Base-by-base conservation (phyloP, 176 grass and related monocot genomes). In the Pontederia paniculata region DNA sequence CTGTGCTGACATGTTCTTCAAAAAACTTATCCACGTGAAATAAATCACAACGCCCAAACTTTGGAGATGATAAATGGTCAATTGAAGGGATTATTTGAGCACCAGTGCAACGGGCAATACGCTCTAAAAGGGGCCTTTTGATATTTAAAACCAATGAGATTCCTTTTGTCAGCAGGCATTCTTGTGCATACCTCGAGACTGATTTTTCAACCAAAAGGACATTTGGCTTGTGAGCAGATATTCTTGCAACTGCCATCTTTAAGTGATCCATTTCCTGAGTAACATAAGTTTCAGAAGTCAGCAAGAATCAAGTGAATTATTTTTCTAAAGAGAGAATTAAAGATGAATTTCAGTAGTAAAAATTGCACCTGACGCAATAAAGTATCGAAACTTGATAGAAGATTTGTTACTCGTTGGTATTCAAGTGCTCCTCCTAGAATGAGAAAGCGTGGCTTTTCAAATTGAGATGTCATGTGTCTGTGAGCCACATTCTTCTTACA, bases 401-500 rank as follows among this genome's bases (percentile, higher is more conserved):
- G 75, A 84, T 87, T 91, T 13, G 76, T 76, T 41, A 98, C 80
- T 69, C 93, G 77, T 51, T 98, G 93, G 66, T 98, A 98, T 73
- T 98, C 83, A 64, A 98, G 83, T 72, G 83, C 86, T 66, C 93
- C 93, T 66, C 80, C 80, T 67, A 98, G 86, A 63, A 98, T 69
- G 23, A 98, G 73, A 61, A 98, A 80, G 15, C 76, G 80, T 65
- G 93, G 83, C 67, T 84, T 98, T 74, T 90, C 77, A 67, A 98
- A 83, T 76, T 52, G 78, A 42, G 93, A 81, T 75, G 75, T 71
- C 86, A 98, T 98, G 50, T 83, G 86, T 62, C 83, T 82, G 76
- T 98, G 80, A 44, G 83, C 86, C n/a, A 88, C 76, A 76, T 91
- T 98, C 76, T 98, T 98, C 83, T 98, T 91, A 83, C 93, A 98